These are phyloP conservation scores for Intubia oerlemansii DNA, from an alignment of 2,329 filamentous ascomycete species.

Conservation along the genomic window DNA sequence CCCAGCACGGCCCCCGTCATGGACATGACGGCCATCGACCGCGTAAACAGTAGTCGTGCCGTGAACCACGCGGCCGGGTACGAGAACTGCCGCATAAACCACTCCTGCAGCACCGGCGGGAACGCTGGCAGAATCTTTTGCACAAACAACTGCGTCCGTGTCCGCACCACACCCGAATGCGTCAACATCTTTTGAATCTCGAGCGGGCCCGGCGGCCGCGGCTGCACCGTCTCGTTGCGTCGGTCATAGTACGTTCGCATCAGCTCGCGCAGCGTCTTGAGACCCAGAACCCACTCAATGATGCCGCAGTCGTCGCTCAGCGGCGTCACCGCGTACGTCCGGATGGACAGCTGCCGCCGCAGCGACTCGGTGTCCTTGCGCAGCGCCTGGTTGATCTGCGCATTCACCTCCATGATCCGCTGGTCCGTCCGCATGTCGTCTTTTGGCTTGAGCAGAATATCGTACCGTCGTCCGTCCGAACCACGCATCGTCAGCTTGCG, in stretches of 20 bases:
- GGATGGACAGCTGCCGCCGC: slow-evolving; percentile 79
- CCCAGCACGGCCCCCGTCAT: slow-evolving; percentile 93
- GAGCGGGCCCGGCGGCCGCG: slow-evolving; percentile 46
- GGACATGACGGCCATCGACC: slow-evolving; percentile 96
- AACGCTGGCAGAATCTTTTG: slow-evolving; percentile 44
- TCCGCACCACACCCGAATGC: slow-evolving; percentile 32
- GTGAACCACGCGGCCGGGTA: slow-evolving; percentile 85
- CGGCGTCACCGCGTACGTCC: slow-evolving; percentile 90
- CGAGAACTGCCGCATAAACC: slow-evolving; percentile 91
- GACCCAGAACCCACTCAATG: slow-evolving; percentile 95
- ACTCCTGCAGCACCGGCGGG: slow-evolving; percentile 68
- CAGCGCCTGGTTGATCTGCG: slow-evolving; percentile 87
- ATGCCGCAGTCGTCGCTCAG: slow-evolving; percentile 94
- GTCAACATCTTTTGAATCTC: slow-evolving; percentile 43
- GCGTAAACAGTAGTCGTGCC: slow-evolving; percentile 71
- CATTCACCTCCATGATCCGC: slow-evolving; percentile 97
- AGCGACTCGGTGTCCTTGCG: slow-evolving; percentile 84
- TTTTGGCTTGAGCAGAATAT: slow-evolving; percentile 89
- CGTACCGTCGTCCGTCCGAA: slow-evolving; percentile 73
- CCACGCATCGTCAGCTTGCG: slow-evolving; percentile 75
- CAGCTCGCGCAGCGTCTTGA: slow-evolving; percentile 86
- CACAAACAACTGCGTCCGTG: slow-evolving; percentile 50
- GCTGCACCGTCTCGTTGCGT: slow-evolving; percentile 55
- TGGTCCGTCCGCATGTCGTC: slow-evolving; percentile 96
- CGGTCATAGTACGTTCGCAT: slow-evolving; percentile 19